Conservation (phyloP, 2,329 filamentous ascomycete species). For the Pseudogymnoascus sp. region DNA sequence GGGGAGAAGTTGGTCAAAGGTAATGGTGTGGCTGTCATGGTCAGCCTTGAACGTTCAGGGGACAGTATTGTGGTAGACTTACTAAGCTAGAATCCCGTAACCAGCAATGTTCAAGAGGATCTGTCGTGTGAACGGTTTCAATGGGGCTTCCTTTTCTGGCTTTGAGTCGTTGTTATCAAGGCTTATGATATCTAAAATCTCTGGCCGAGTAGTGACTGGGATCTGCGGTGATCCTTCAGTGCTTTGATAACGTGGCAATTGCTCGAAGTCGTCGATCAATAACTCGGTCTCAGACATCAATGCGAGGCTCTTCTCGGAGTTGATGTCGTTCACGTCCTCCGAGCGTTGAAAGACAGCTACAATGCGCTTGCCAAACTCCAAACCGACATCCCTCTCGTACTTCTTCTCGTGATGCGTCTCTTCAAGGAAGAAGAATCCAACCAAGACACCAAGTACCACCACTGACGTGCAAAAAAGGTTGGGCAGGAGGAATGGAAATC, state of each 20-base stretch:
- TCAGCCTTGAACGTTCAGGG: slow-evolving; percentile 17
- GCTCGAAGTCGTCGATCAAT: slow-evolving; percentile 50
- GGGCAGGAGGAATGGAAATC: slow-evolving; percentile 82
- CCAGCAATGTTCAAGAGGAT: slow-evolving; percentile 82
- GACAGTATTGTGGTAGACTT: slow-evolving; percentile 38
- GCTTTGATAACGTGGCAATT: slow-evolving; percentile 61
- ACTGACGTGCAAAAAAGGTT: slow-evolving; percentile 85
- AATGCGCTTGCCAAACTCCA: slow-evolving; percentile 70
- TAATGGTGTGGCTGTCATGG: slow-evolving; percentile 76
- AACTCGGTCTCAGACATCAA: slow-evolving; percentile 31
- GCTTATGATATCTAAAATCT: slow-evolving; percentile 34
- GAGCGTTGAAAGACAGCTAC: slow-evolving; percentile 25
- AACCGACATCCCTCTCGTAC: slow-evolving; percentile 63
- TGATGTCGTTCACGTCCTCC: slow-evolving; percentile 27
- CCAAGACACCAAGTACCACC: slow-evolving; percentile 64
- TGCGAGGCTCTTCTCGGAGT: slow-evolving; percentile 40
- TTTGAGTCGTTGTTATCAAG: slow-evolving; percentile 22
- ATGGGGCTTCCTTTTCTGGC: slow-evolving; percentile 33
- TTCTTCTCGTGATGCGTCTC: slow-evolving; percentile 87
- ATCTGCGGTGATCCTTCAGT: slow-evolving; percentile 47
- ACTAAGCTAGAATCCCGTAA: slow-evolving; percentile 93
- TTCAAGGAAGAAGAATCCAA: slow-evolving; percentile 82
- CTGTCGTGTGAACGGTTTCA: slow-evolving; percentile 70
- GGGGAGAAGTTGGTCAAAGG: slow-evolving; percentile 87
- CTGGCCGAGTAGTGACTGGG: slow-evolving; percentile 28